Evolutionary conservation across 129 eudicot genomes (phyloP), one percentile per base, ranked within the genome.

Genomic region (Deinandra increscens): DNA sequence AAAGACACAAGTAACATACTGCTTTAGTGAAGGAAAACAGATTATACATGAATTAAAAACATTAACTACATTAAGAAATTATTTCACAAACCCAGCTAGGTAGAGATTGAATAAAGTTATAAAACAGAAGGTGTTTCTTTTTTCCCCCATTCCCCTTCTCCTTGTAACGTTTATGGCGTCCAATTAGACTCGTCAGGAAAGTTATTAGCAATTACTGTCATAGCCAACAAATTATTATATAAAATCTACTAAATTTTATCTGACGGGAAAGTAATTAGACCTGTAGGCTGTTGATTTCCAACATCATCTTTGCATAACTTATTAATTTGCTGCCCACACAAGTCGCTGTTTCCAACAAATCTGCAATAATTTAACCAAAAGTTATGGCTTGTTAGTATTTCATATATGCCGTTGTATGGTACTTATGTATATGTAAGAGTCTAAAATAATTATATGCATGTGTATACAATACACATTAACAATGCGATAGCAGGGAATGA

Each of bases 251-350:
- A 51, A 15, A 17, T 6, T 36, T 61, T 60, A n/a, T 15, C 33
- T n/a, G 33, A 69, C 61, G 39, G 38, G 18, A 61, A 41, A 54
- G 60, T 38, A 31, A 15, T n/a, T 39, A 78, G 63, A 75, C 58
- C 75, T 36, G 82, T 68, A 65, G 86, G 68, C 73, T 69, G 82
- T 17, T 86, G 59, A 75, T 79, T 90, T 65, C 78, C 87, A 62
- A 45, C 70, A 46, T 76, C 83, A 69, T 82, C 70, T 79, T 82
- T 87, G 87, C 99, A 93, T 36, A 64, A 63, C 71, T 80, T 77
- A 34, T 77, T 77, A 31, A 85, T 66, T 79, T 87, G 97, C 72
- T 85, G 75, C 62, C 99, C 99, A 80, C 99, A 93, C 78, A 93
- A 80, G 60, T 72, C 84, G 53, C 88, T 85, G 65, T 93, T 93